Conservation (phyloP, 2,329 filamentous ascomycete species). For the Endocalyx cinctus region DNA sequence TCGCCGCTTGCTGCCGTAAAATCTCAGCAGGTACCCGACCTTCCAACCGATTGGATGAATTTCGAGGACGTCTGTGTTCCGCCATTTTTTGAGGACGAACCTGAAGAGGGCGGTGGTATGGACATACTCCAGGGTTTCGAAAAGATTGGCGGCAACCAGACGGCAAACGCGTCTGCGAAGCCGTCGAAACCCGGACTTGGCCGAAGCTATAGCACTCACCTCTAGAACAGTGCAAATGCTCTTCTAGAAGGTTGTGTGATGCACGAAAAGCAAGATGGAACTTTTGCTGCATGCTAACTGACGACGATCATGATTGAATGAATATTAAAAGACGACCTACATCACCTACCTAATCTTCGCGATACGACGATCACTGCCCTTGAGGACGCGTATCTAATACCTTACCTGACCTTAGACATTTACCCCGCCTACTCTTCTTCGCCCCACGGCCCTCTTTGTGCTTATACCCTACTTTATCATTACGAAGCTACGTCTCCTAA, state of each 20-base stretch:
- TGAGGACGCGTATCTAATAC: conserved; percentile 16
- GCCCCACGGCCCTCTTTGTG: conserved; percentile 28
- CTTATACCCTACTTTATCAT: conserved; percentile 22
- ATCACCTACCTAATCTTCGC: too few species aligned
- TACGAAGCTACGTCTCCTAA: conserved; percentile 21
- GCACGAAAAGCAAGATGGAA: too few species aligned
- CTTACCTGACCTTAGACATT: too few species aligned
- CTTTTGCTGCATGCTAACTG: too few species aligned
- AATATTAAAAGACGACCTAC: too few species aligned
- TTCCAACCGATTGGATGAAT: conserved; percentile 38
- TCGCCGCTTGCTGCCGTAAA: conserved; percentile 34
- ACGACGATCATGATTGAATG: too few species aligned
- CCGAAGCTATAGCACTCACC: conserved; percentile 33
- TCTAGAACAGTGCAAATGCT: too few species aligned
- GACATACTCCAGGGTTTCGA: conserved; percentile 74
- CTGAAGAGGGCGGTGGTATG: conserved; percentile 54
- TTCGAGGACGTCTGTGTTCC: conserved; percentile 49
- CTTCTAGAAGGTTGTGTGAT: too few species aligned
- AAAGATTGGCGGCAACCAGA: conserved; percentile 58
- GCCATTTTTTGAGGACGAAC: conserved; percentile 55
- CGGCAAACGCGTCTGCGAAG: conserved; percentile 22
- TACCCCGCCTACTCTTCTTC: too few species aligned
- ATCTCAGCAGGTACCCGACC: conserved; percentile 23
- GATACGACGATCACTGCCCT: conserved; percentile 6
- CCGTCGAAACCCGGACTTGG: conserved; percentile 30